Evolutionary conservation across 306 rosid species (phyloP).

Genomic region (Rosa persica): DNA sequence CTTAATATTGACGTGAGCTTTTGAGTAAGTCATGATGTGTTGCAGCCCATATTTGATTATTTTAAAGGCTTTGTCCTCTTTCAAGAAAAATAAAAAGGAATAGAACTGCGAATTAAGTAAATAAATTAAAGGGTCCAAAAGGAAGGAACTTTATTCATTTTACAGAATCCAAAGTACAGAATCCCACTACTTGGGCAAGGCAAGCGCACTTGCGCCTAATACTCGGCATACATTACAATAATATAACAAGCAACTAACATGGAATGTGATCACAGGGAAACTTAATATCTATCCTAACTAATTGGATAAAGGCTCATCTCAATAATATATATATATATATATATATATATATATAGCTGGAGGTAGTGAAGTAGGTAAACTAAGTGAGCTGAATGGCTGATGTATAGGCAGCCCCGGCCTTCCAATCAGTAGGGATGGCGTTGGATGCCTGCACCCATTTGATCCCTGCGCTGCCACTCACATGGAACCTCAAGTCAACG

Average conservation of each 20-base stretch:
- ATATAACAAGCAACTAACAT: background rate
- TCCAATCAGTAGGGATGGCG: constrained; percentile 67
- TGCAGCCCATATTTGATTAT: no score
- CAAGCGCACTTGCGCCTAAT: constrained; percentile 5
- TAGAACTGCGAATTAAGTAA: no score
- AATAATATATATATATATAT: background rate
- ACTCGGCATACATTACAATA: constrained; percentile 1
- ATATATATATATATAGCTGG: background rate
- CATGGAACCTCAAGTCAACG: constrained; percentile 58
- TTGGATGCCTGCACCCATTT: constrained; percentile 52
- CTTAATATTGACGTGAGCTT: no score
- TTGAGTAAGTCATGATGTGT: no score
- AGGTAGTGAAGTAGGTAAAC: background rate
- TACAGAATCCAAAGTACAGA: background rate
- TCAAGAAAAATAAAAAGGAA: no score
- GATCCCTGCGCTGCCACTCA: constrained; percentile 41
- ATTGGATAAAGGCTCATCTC: background rate
- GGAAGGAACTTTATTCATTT: constrained; percentile 13
- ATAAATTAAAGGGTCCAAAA: background rate
- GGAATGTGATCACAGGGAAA: background rate
- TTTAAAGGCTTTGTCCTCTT: no score
- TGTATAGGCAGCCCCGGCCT: constrained; percentile 62
- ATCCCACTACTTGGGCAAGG: constrained; percentile 9
- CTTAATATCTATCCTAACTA: background rate
- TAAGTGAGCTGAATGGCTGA: constrained; percentile 54